Percentiles rank a stretch among this genome's conserved stretches.
These are phyloP conservation scores for Shiraia sp. DNA, from an alignment of 2,329 filamentous ascomycete species.

Conservation along the genomic window DNA sequence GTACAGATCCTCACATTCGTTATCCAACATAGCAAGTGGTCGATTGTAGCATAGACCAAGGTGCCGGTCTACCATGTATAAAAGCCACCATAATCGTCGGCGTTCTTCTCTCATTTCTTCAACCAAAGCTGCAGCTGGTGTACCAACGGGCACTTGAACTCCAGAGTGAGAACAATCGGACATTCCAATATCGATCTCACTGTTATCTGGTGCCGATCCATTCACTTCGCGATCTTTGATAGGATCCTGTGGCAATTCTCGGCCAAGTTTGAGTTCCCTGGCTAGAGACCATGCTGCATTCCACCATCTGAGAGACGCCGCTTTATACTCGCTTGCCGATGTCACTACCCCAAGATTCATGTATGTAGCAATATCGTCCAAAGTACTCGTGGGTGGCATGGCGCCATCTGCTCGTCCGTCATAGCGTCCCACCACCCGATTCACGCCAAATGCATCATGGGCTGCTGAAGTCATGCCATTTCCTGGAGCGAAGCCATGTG, in stretches of 20 bases:
- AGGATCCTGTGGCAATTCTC: conserved; percentile 71
- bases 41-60: conserved; percentile 89
- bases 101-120: conserved; percentile 73
- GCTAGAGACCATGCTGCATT: conserved; percentile 90
- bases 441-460: conserved; percentile 77
- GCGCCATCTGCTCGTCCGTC: conserved; percentile 52
- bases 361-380: conserved; percentile 90
- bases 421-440: conserved; percentile 58
- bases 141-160: conserved; percentile 27
- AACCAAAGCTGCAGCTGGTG: conserved; percentile 39
- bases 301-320: conserved; percentile 90
- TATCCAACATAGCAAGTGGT: conserved; percentile 80
- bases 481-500: conserved; percentile 56
- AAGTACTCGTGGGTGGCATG: conserved; percentile 62
- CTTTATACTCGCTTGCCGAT: conserved; percentile 82
- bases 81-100: conserved; percentile 88
- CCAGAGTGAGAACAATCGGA: conserved; percentile 33
- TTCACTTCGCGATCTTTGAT: conserved; percentile 38
- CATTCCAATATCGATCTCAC: conserved; percentile 44
- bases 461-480: conserved; percentile 72
- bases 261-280: conserved; percentile 83
- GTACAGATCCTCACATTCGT: conserved; percentile 77
- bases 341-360: conserved; percentile 89
- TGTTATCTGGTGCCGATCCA: conserved; percentile 34
- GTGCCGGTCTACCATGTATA: conserved; percentile 84